Evolutionary conservation across 2,329 filamentous ascomycete species (phyloP).

Genomic region (Sarocladium strictum): DNA sequence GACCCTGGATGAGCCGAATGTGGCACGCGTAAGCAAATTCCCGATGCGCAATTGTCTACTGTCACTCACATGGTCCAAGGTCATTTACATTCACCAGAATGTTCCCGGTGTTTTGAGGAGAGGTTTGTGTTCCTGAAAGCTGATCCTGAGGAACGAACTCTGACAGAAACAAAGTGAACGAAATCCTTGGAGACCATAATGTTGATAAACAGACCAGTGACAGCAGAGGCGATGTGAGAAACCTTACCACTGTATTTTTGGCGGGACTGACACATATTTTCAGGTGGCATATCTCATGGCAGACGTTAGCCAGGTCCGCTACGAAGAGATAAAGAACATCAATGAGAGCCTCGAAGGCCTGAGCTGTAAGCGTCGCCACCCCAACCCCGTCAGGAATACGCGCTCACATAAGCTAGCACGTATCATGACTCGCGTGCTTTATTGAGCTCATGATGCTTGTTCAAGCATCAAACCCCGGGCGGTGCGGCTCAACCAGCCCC

Average conservation of each 20-base stretch:
- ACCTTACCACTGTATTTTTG: background rate
- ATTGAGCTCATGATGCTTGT: conserved; percentile 21
- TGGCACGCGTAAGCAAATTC: conserved; percentile 59
- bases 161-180: conserved; percentile 58
- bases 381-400: background rate
- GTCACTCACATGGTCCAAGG: conserved; percentile 28
- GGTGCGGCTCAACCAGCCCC: no score
- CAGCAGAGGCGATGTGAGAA: conserved; percentile 75
- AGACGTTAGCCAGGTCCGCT: conserved; percentile 83
- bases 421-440: conserved; percentile 42
- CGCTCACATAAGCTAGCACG: conserved; percentile 26
- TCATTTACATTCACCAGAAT: conserved; percentile 97
- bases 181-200: conserved; percentile 90
- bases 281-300: conserved; percentile 93
- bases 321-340: conserved; percentile 76
- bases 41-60: background rate
- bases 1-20: conserved; percentile 81
- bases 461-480: background rate
- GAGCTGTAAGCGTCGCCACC: conserved; percentile 55
- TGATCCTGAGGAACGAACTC: background rate
- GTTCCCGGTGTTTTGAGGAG: conserved; percentile 89
- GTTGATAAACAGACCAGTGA: conserved; percentile 99
- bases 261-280: background rate
- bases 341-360: conserved; percentile 77
- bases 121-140: conserved; percentile 38